Evolutionary conservation across 2,329 filamentous ascomycete species (phyloP).

Genomic region (Venturia pyrina): DNA sequence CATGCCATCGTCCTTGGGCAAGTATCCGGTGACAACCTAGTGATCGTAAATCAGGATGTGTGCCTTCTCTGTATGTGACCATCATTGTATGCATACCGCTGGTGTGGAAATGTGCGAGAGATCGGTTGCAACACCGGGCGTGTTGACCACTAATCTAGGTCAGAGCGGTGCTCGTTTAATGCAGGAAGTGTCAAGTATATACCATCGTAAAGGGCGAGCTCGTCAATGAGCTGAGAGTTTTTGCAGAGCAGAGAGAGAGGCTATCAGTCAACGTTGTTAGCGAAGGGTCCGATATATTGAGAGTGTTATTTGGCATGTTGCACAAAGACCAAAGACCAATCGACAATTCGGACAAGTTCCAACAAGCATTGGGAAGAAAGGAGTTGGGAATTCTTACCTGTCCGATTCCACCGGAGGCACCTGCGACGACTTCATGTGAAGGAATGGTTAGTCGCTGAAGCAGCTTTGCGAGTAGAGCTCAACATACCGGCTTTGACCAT

Average conservation of each 20-base stretch:
- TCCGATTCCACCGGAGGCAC: slow-evolving; percentile 96
- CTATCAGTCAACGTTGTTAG: slow-evolving; percentile 37
- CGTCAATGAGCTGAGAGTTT: slow-evolving; percentile 74
- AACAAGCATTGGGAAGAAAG: background rate
- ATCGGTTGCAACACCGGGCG: slow-evolving; percentile 88
- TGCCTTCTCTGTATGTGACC: slow-evolving; percentile 20
- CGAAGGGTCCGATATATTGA: background rate
- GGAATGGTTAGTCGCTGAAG: background rate
- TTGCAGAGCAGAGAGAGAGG: slow-evolving; percentile 95
- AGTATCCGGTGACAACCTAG: slow-evolving; percentile 77
- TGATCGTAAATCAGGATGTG: background rate
- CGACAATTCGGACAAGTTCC: background rate
- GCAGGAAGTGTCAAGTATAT: background rate
- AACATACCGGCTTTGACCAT: slow-evolving; percentile 14
- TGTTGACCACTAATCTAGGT: slow-evolving; percentile 65
- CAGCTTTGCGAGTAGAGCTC: slow-evolving; percentile 8
- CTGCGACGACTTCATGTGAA: slow-evolving; percentile 58
- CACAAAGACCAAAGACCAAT: background rate
- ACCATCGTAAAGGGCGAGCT: slow-evolving; percentile 93
- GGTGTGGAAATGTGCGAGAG: slow-evolving; percentile 93
- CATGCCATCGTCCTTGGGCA: slow-evolving; percentile 74
- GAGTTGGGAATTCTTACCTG: slow-evolving; percentile 55
- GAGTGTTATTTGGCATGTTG: background rate
- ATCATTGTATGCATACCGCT: slow-evolving; percentile 43
- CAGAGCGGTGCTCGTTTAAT: background rate